A percentile compares a stretch with the other conserved stretches of the same genome.
These are phyloP conservation scores for Musa balbisiana DNA, from an alignment of 202 grass and related monocot species.

Conservation along the genomic window DNA sequence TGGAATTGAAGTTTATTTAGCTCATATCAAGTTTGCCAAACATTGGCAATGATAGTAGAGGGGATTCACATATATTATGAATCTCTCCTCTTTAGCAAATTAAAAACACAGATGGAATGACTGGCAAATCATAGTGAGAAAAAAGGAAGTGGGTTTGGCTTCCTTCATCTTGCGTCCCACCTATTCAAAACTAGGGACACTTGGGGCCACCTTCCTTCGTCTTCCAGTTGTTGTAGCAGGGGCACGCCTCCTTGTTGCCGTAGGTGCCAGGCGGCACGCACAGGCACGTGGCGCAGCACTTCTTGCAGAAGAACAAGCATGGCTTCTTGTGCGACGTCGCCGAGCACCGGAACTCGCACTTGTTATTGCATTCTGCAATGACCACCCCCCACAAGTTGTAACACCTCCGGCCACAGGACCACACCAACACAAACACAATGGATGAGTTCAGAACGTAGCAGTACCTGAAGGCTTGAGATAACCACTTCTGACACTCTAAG, in stretches of 20 bases:
- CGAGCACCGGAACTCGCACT: neutral
- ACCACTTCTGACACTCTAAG: neutral
- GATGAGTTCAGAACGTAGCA: neutral
- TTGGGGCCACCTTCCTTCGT: neutral
- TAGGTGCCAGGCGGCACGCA: neutral
- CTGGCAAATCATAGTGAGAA: too few species aligned
- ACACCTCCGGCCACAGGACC: neutral
- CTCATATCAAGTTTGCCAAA: too few species aligned
- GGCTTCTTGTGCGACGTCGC: conserved; percentile 1
- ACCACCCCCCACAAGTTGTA: neutral
- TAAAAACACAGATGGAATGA: neutral
- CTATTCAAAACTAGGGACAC: neutral
- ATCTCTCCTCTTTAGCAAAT: neutral
- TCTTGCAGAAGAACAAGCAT: neutral
- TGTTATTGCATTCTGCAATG: neutral
- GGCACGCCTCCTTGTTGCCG: neutral
- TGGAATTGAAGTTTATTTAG: too few species aligned
- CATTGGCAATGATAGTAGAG: neutral
- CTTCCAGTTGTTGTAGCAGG: neutral
- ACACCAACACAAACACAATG: neutral
- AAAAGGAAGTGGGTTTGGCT: too few species aligned
- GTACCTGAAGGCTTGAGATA: neutral
- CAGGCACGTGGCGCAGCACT: conserved; percentile 1
- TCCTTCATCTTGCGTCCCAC: too few species aligned
- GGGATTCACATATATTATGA: neutral